Percentiles rank a stretch among this genome's conserved stretches.
These are phyloP conservation scores for Xylaria sp. DNA, from an alignment of 495 filamentous ascomycete genomes.

Conservation along the genomic window DNA sequence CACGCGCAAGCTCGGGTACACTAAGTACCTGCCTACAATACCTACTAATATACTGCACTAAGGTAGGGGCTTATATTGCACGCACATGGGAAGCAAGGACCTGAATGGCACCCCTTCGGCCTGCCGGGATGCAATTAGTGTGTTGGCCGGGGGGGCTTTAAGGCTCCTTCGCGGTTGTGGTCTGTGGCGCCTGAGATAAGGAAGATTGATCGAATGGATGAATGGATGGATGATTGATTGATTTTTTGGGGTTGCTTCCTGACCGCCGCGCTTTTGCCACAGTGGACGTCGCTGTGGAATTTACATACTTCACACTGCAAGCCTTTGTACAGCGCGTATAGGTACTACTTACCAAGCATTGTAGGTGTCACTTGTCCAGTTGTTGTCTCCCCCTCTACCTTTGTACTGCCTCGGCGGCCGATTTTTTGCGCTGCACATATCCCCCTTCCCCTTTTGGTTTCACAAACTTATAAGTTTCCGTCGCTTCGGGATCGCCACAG, in stretches of 20 bases:
- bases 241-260: background rate
- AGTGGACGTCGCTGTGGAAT: slow-evolving; percentile 10
- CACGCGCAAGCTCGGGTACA: background rate
- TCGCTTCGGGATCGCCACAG: slow-evolving; percentile 26
- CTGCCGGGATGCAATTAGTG: background rate
- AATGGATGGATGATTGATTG: too few relatives aligned
- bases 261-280: slow-evolving; percentile 9
- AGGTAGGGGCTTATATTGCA: background rate
- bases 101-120: background rate
- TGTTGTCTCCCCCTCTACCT: too few relatives aligned
- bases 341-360: background rate
- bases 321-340: background rate
- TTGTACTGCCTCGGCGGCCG: background rate
- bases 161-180: slow-evolving; percentile 1
- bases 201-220: too few relatives aligned
- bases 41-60: background rate
- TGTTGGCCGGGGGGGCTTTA: slow-evolving; percentile 6
- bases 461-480: slow-evolving; percentile 6
- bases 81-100: slow-evolving; percentile 4
- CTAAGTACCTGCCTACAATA: background rate
- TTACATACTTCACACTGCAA: background rate
- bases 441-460: slow-evolving; percentile 16
- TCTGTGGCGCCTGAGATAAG: slow-evolving; percentile 18
- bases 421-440: background rate
- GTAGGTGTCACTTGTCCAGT: background rate